phyloP scores from a whole-genome alignment of 768 basidiomycete species.

The Lactarius quietus region DNA sequence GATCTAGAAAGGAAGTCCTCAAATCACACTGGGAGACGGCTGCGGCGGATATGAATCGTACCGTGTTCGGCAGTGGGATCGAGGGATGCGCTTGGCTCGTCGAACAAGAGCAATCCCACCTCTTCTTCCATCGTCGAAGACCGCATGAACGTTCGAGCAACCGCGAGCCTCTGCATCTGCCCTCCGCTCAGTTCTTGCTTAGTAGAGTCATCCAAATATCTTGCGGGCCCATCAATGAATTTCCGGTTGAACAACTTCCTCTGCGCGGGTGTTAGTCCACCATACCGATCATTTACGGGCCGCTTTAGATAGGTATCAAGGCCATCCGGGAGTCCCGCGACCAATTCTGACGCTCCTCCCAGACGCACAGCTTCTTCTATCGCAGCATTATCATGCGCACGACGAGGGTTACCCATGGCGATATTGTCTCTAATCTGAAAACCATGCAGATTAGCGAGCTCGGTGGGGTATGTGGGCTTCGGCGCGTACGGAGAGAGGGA shows the following conservation, averaged over 20 bases:
- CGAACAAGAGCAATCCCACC: conserved; percentile 64
- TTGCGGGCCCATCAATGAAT: conserved; percentile 31
- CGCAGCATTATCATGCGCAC: conserved; percentile 49
- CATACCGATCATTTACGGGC: conserved; percentile 64
- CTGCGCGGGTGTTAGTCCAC: conserved; percentile 60
- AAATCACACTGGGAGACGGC: background rate
- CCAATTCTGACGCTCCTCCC: conserved; percentile 65
- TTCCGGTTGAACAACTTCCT: conserved; percentile 57
- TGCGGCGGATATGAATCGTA: conserved; percentile 25
- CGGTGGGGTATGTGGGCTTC: background rate
- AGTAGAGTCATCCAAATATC: background rate
- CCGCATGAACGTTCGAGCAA: conserved; percentile 76
- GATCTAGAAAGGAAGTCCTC: conserved; percentile 36
- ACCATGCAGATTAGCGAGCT: background rate
- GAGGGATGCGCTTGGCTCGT: conserved; percentile 69
- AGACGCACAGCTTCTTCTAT: conserved; percentile 62
- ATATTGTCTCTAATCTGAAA: conserved; percentile 77
- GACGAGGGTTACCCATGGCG: conserved; percentile 61
- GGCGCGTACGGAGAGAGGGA: conserved; percentile 64
- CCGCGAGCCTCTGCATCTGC: conserved; percentile 69
- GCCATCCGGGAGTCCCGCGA: conserved; percentile 60
- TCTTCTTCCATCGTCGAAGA: conserved; percentile 43
- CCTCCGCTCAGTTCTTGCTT: conserved; percentile 53
- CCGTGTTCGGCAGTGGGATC: conserved; percentile 77
- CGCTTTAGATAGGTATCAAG: conserved; percentile 71